A percentile compares a stretch with the other conserved stretches of the same genome.
These are phyloP conservation scores for Dactylellina parvicollis DNA, from an alignment of 2,329 filamentous ascomycete species.

Conservation along the genomic window DNA sequence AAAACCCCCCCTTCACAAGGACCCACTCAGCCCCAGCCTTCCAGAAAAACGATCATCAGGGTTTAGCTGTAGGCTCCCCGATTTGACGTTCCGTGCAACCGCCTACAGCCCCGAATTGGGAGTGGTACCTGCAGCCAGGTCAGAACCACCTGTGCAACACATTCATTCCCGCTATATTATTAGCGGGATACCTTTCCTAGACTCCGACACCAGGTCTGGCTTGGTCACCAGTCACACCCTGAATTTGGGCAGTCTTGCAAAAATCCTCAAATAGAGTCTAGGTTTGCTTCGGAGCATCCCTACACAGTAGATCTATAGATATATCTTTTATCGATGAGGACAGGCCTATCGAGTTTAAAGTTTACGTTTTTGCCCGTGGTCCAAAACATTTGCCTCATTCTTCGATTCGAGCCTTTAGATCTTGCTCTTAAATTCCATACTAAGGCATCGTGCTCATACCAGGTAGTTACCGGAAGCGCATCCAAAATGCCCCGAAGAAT, in stretches of 20 bases:
- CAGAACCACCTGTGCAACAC: conserved; percentile 31
- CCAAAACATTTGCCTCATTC: conserved; percentile 8
- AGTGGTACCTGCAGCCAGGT: conserved; percentile 32
- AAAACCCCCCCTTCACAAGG: conserved; percentile 35
- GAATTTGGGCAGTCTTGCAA: too few relatives aligned
- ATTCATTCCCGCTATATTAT: neutral
- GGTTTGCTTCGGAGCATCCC: too few relatives aligned
- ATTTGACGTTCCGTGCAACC: conserved; percentile 51
- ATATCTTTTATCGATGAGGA: too few relatives aligned
- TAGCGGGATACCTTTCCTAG: conserved; percentile 49
- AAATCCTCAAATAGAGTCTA: too few relatives aligned
- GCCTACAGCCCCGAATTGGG: conserved; percentile 14
- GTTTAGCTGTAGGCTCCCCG: conserved; percentile 30
- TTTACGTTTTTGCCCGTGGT: conserved; percentile 15
- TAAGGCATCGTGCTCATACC: conserved; percentile 1
- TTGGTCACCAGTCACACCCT: neutral
- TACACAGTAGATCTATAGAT: too few relatives aligned
- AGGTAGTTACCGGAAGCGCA: conserved; percentile 32
- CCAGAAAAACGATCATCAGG: conserved; percentile 39
- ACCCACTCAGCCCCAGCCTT: conserved; percentile 28
- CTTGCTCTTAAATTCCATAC: neutral
- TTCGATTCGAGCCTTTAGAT: conserved; percentile 1
- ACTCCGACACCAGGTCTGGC: conserved; percentile 35
- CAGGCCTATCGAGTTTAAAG: neutral
- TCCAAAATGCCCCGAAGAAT: conserved; percentile 45